A percentile compares a stretch with the other conserved stretches of the same genome.
These are phyloP conservation scores for Hypericum androsaemum DNA, from an alignment of 345 rosid genomes.

Conservation along the genomic window DNA sequence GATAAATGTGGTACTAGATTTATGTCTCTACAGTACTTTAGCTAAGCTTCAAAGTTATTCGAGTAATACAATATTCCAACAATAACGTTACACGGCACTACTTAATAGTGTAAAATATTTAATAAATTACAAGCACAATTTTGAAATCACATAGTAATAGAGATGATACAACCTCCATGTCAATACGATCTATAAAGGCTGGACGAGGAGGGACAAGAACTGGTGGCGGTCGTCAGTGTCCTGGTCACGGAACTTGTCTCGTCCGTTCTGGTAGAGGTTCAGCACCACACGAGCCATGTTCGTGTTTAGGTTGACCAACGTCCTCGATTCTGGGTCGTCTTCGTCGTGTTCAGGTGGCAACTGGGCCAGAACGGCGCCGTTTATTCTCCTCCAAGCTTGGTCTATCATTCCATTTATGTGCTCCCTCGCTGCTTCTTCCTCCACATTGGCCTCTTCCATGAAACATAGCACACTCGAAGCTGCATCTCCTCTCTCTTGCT, in stretches of 20 bases:
- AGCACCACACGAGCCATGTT: conserved; percentile 36
- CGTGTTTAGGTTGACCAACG: conserved; percentile 14
- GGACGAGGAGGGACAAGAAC: conserved; percentile 11
- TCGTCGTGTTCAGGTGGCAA: conserved; percentile 1
- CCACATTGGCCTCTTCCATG: conserved; percentile 30
- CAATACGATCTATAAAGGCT: background rate
- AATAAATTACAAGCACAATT: too few species aligned
- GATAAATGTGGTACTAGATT: too few species aligned
- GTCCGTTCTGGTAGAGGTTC: conserved; percentile 30
- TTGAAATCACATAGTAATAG: too few species aligned
- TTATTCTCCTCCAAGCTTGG: conserved; percentile 32
- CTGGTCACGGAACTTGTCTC: conserved; percentile 40
- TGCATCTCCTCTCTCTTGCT: conserved; percentile 45
- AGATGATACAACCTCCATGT: too few species aligned
- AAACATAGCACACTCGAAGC: conserved; percentile 35
- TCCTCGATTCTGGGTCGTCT: background rate
- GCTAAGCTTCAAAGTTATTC: too few species aligned
- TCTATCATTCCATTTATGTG: conserved; percentile 23
- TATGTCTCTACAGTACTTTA: too few species aligned
- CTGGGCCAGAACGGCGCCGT: conserved; percentile 13
- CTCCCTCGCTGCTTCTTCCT: conserved; percentile 28
- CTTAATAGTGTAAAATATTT: too few species aligned
- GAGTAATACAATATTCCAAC: too few species aligned
- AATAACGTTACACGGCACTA: too few species aligned
- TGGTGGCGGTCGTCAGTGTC: conserved; percentile 21